A percentile compares a stretch with the other conserved stretches of the same genome.
Conservation (phyloP, 179 eudicot genomes). For the Corrigiola litoralis region DNA sequence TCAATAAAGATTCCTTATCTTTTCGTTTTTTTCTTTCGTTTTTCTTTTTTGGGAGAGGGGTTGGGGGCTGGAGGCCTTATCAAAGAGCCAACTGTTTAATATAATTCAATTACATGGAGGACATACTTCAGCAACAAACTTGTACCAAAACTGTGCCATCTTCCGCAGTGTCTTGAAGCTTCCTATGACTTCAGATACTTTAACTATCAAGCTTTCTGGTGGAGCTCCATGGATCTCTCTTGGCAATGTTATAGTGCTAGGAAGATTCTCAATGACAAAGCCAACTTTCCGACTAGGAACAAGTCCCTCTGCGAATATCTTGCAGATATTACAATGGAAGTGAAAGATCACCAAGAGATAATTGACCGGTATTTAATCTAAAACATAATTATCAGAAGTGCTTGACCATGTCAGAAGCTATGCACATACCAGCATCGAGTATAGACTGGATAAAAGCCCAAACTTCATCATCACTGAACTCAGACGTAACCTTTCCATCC, state of each 20-base stretch:
- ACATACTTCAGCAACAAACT: slow-evolving; percentile 83
- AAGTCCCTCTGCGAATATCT: slow-evolving; percentile 89
- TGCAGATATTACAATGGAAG: slow-evolving; percentile 67
- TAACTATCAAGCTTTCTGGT: slow-evolving; percentile 63
- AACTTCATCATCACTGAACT: slow-evolving; percentile 61
- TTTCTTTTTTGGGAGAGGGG: background rate
- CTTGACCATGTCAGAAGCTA: slow-evolving; percentile 12
- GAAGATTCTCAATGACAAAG: slow-evolving; percentile 35
- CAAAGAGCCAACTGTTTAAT: background rate
- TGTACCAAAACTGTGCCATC: slow-evolving; percentile 79
- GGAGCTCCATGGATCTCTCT: slow-evolving; percentile 92
- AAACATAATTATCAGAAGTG: background rate
- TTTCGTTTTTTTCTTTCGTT: no score
- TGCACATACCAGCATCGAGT: slow-evolving; percentile 66
- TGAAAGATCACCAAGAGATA: slow-evolving; percentile 48
- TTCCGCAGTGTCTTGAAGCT: slow-evolving; percentile 71
- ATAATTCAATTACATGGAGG: slow-evolving; percentile 5
- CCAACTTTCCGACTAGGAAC: slow-evolving; percentile 53
- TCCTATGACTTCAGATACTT: slow-evolving; percentile 84
- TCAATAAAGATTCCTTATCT: no score
- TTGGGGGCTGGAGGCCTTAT: background rate
- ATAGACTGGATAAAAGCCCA: slow-evolving; percentile 56
- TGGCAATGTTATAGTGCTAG: slow-evolving; percentile 42
- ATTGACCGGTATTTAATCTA: slow-evolving; percentile 10
- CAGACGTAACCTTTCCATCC: slow-evolving; percentile 61